A percentile compares a stretch with the other conserved stretches of the same genome.
Conservation (phyloP, 73 alveolate species). For the Breviolum minutum region DNA sequence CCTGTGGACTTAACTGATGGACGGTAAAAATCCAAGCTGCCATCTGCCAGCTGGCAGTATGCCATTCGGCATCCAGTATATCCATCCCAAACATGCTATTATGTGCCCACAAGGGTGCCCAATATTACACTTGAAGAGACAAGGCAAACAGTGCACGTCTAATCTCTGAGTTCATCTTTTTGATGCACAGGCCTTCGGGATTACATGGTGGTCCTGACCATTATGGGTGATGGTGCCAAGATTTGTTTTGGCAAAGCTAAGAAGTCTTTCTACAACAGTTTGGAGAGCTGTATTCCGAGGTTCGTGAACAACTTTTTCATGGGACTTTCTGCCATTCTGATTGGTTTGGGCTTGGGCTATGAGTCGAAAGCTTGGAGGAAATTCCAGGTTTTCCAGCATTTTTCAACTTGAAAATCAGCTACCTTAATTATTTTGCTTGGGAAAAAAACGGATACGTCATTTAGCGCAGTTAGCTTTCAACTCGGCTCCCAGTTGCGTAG, state of each 20-base stretch:
- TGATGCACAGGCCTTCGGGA: constrained; percentile 33
- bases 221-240: constrained; percentile 1
- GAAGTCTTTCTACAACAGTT: too few relatives aligned
- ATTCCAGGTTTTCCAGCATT: too few relatives aligned
- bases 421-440: not conserved
- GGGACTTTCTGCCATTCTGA: constrained; percentile 60
- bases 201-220: constrained; percentile 31
- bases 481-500: not conserved
- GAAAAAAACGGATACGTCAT: not conserved
- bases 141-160: too few relatives aligned
- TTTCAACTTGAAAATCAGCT: not conserved
- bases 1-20: too few relatives aligned
- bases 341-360: constrained; percentile 74
- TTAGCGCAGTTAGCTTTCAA: not conserved
- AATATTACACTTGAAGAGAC: too few relatives aligned
- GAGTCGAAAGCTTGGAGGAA: constrained; percentile 15
- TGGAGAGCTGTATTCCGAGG: not conserved
- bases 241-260: too few relatives aligned
- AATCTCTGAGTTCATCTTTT: too few relatives aligned
- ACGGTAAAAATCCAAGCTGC: too few relatives aligned
- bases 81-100: too few relatives aligned
- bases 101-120: too few relatives aligned
- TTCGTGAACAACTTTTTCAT: constrained; percentile 29
- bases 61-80: too few relatives aligned
- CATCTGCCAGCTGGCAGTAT: too few relatives aligned